These are phyloP conservation scores for Trametes cubensis DNA, from an alignment of 768 basidiomycete genomes.

Conservation along the genomic window DNA sequence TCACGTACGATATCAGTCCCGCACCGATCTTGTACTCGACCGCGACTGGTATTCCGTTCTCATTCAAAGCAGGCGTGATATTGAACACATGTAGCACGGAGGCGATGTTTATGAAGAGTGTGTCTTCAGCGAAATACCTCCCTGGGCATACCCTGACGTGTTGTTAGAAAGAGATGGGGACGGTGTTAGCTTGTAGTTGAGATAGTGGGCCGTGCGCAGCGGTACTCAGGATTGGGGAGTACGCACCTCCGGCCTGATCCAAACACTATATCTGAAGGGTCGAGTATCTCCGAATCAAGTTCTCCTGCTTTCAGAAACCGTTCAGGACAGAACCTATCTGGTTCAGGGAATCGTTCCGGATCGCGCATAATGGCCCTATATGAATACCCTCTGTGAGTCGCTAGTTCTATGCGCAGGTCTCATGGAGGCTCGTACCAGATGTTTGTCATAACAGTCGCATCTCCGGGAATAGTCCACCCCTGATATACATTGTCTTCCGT, in stretches of 20 bases:
- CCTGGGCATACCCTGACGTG: conserved; percentile 23
- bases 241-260: conserved; percentile 17
- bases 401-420: too few relatives aligned
- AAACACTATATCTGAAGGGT: too few relatives aligned
- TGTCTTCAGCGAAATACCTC: conserved; percentile 12
- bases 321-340: conserved; percentile 51
- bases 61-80: conserved; percentile 11
- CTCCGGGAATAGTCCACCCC: conserved; percentile 41
- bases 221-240: too few relatives aligned
- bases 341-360: too few relatives aligned
- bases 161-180: neutral
- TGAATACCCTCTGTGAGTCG: too few relatives aligned
- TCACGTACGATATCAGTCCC: conserved; percentile 18
- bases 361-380: conserved; percentile 55
- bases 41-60: conserved; percentile 10
- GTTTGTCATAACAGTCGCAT: conserved; percentile 25
- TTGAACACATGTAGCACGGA: conserved; percentile 21
- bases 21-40: neutral
- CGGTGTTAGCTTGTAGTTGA: too few relatives aligned
- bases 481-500: conserved; percentile 43
- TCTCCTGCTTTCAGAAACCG: conserved; percentile 41
- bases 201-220: too few relatives aligned
- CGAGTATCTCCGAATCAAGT: too few relatives aligned
- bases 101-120: conserved; percentile 21
- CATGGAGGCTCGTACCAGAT: conserved; percentile 13